Percentiles rank a stretch among this genome's conserved stretches.
Conservation (phyloP, 2,329 filamentous ascomycete genomes). For the Colletotrichum tanaceti region DNA sequence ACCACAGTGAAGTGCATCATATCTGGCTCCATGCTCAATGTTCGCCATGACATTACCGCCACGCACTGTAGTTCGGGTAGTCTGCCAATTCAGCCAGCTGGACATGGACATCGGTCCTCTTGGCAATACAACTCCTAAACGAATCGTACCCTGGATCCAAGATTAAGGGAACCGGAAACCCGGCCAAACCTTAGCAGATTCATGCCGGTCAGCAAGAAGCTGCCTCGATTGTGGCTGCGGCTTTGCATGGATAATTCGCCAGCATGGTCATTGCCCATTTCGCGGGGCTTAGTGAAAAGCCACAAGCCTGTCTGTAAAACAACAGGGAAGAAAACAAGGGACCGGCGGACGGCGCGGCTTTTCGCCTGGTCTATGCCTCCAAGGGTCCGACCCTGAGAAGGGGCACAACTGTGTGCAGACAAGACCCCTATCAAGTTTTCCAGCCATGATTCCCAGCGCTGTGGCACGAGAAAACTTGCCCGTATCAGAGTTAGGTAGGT, state of each 20-base stretch:
- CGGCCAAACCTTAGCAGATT: slow-evolving; percentile 27
- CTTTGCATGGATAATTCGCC: slow-evolving; percentile 26
- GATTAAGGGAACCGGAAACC: slow-evolving; percentile 13
- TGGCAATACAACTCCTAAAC: not conserved
- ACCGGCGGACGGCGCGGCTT: slow-evolving; percentile 6
- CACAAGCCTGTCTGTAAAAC: not conserved
- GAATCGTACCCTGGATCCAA: not conserved
- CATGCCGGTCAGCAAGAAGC: slow-evolving; percentile 17
- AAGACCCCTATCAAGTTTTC: not conserved
- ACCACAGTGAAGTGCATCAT: not conserved
- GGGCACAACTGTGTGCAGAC: slow-evolving; percentile 21
- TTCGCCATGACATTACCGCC: slow-evolving; percentile 22
- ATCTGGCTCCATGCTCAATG: slow-evolving; percentile 4
- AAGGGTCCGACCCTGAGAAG: slow-evolving; percentile 14
- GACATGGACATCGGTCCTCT: not conserved
- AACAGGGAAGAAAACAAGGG: slow-evolving; percentile 5
- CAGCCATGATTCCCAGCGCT: slow-evolving; percentile 2
- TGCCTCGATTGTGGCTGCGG: not conserved
- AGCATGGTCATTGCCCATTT: slow-evolving; percentile 9
- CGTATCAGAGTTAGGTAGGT: slow-evolving; percentile 5
- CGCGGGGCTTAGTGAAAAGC: slow-evolving; percentile 13
- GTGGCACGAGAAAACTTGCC: not conserved
- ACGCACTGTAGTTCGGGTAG: slow-evolving; percentile 1
- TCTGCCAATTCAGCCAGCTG: not conserved
- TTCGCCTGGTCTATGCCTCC: not conserved